Evolutionary conservation across 2,329 filamentous ascomycete genomes (phyloP), one percentile per base, ranked within the genome.

Genomic region (Coniochaeta pulveracea): DNA sequence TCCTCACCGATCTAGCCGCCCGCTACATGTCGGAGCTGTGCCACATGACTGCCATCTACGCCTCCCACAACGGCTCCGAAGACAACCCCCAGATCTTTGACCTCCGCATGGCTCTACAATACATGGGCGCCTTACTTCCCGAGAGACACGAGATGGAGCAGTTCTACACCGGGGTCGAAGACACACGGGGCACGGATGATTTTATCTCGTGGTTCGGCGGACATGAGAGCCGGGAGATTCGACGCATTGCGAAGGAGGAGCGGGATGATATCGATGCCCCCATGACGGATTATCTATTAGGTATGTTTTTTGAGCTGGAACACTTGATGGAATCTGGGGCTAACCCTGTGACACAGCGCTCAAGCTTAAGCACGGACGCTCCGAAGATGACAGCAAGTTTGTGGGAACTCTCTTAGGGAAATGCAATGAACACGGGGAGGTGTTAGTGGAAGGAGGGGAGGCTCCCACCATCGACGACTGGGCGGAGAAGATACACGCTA

Each of bases 331-430:
- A 33, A 16, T 19, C 26, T 15, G 15, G 27, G 28, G 21, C 34
- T 26, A 24, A 22, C 27, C 21, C 14, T n/a, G 11, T 12, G n/a
- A 19, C 24, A 21, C 43, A 83, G 81, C 77, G 4, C 62, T 96
- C 26, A 95, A 93, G 57, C 91, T 88, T 59, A 94, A 93, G 51
- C 84, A 93, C 55, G 86, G 80, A 59, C 93, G 91, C 47, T 83
- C 81, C 1, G 84, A 82, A 40, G 85, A 93, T 48, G 86, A 93
- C 49, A 79, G 80, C 8, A 80, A 89, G 47, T 93, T 85, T 54
- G 75, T 80, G 44, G 85, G 85, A 19, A 94, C 89, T 0, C 71
- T 91, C 0, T 64, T 96, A 9, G 89, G 89, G 4, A 78, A 78
- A 43, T 64, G 69, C 27, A 70, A 69, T 31, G 85, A 93, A 43